These are phyloP conservation scores for Fusarium equiseti DNA, from an alignment of 2,329 filamentous ascomycete species.

Conservation along the genomic window DNA sequence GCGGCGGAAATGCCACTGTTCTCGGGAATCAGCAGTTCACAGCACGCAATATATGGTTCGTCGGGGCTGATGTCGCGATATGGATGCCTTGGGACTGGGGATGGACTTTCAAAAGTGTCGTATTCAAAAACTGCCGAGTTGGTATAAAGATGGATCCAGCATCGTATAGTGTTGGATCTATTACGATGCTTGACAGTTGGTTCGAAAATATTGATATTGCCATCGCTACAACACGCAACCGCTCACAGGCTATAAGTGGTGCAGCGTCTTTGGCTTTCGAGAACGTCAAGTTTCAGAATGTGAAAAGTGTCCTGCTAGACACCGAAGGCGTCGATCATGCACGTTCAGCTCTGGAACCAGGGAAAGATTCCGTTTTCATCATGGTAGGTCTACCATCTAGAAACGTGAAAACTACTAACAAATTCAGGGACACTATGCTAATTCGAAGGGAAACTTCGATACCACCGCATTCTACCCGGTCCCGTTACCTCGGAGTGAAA, in stretches of 20 bases:
- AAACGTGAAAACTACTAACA: constrained; percentile 16
- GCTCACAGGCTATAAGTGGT: constrained; percentile 50
- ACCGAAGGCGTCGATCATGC: constrained; percentile 38
- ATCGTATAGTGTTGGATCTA: constrained; percentile 73
- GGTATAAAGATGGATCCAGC: constrained; percentile 75
- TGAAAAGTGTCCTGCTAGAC: constrained; percentile 49
- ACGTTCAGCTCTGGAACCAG: constrained; percentile 16
- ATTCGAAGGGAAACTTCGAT: constrained; percentile 39
- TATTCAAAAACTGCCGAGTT: constrained; percentile 71
- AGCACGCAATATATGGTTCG: constrained; percentile 75
- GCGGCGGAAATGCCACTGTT: constrained; percentile 70
- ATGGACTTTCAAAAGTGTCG: constrained; percentile 77
- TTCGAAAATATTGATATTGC: constrained; percentile 75
- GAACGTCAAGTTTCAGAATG: constrained; percentile 58
- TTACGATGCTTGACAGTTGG: constrained; percentile 79
- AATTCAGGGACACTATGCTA: constrained; percentile 44
- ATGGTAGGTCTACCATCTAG: constrained; percentile 37
- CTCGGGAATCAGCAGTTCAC: constrained; percentile 79
- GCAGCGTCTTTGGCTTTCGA: constrained; percentile 61
- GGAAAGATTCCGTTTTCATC: constrained; percentile 38
- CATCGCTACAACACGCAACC: constrained; percentile 70
- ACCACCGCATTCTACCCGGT: constrained; percentile 41
- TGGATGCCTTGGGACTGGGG: constrained; percentile 82
- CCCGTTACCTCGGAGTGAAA: constrained; percentile 31
- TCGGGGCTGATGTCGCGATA: constrained; percentile 73